These are phyloP conservation scores for Brassica nigra DNA, from an alignment of 345 rosid genomes.

Conservation along the genomic window DNA sequence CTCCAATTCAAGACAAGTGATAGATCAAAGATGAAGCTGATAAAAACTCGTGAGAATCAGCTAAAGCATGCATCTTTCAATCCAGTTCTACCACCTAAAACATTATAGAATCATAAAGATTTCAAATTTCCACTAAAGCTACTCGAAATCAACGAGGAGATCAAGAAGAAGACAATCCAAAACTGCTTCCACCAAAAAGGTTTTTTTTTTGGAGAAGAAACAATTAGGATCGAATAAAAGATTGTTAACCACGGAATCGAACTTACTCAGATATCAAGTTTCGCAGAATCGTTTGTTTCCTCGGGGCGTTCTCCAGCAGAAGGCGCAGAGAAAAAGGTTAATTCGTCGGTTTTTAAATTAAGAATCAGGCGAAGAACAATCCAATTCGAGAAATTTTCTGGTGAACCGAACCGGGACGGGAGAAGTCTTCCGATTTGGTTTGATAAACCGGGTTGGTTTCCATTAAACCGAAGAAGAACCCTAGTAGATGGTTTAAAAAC, in stretches of 20 bases:
- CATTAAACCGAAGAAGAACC: slow-evolving; percentile 29
- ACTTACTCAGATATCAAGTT: not conserved
- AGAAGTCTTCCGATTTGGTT: slow-evolving; percentile 6
- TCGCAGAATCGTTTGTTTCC: slow-evolving; percentile 3
- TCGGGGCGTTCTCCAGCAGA: not conserved
- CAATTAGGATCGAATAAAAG: not conserved
- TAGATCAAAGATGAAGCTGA: not conserved
- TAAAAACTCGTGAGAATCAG: not conserved
- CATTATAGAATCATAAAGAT: not conserved
- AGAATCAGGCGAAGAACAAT: not conserved
- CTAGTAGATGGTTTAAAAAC: slow-evolving; percentile 13
- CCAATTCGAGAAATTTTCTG: not conserved
- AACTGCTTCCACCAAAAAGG: not conserved
- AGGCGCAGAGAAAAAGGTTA: not conserved
- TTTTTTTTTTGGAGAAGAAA: not conserved
- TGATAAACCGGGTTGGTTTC: slow-evolving; percentile 21
- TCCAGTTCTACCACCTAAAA: not conserved
- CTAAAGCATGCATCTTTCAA: not conserved
- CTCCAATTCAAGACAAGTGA: not conserved
- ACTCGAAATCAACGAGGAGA: slow-evolving; percentile 9
- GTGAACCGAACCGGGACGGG: slow-evolving; percentile 12
- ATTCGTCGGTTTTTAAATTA: not conserved
- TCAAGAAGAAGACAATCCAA: not conserved
- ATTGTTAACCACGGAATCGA: slow-evolving; percentile 11
- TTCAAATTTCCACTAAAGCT: slow-evolving; percentile 3